Evolutionary conservation across 208 protist species (phyloP).

Genomic region (Trypanosoma theileri): DNA sequence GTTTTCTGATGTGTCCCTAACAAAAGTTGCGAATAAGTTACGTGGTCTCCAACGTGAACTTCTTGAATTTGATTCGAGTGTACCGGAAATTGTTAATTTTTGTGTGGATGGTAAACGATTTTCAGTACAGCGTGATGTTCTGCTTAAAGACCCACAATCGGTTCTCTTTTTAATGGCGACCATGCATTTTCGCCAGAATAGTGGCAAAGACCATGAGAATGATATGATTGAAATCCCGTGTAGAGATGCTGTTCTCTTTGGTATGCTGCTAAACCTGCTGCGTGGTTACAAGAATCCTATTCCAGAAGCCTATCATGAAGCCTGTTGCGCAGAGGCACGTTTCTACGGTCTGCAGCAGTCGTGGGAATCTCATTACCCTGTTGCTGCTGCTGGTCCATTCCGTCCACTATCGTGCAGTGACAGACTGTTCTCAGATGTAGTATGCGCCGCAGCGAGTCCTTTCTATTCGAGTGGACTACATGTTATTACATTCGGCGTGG

Average conservation of each 20-base stretch:
- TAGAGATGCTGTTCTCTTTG: constrained; percentile 39
- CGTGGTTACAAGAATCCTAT: constrained; percentile 58
- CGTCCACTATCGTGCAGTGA: constrained; percentile 33
- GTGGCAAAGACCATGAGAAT: not conserved
- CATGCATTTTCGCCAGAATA: constrained; percentile 32
- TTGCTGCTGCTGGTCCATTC: constrained; percentile 32
- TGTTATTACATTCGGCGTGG: constrained; percentile 48
- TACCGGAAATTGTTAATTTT: constrained; percentile 56
- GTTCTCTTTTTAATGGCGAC: constrained; percentile 53
- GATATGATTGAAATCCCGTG: constrained; percentile 37
- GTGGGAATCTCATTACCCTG: constrained; percentile 36
- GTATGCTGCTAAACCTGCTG: constrained; percentile 58
- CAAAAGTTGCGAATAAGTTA: constrained; percentile 13
- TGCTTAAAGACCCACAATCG: constrained; percentile 65
- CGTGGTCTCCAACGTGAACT: constrained; percentile 22
- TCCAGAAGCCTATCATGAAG: constrained; percentile 38
- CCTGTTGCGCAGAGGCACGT: constrained; percentile 40
- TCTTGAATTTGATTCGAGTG: constrained; percentile 30
- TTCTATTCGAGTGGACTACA: constrained; percentile 42
- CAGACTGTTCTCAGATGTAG: constrained; percentile 41
- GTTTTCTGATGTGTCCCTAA: constrained; percentile 7
- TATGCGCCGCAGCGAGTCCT: constrained; percentile 50
- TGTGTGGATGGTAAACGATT: constrained; percentile 46
- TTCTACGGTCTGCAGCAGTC: constrained; percentile 61
- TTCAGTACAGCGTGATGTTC: constrained; percentile 31